Evolutionary conservation across 2,329 filamentous ascomycete genomes (phyloP).

Genomic region (Penicillium sp.): DNA sequence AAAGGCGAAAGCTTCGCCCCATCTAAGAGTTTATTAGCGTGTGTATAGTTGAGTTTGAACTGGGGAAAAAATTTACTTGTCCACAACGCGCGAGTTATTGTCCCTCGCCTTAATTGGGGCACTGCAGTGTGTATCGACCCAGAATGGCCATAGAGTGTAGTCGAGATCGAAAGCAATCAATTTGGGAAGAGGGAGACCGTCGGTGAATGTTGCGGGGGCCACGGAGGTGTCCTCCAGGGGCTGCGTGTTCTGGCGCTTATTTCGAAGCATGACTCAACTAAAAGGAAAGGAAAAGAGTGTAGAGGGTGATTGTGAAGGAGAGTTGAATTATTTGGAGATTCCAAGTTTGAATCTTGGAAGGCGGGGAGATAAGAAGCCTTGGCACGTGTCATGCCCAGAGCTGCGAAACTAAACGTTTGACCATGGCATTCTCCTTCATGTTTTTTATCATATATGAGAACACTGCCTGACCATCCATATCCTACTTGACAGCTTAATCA

Average conservation of each 20-base stretch:
- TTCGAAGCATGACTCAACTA: conserved; percentile 29
- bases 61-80: conserved; percentile 35
- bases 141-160: conserved; percentile 99
- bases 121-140: conserved; percentile 89
- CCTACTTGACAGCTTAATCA: too few species aligned
- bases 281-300: neutral
- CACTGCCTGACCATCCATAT: too few species aligned
- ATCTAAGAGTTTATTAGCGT: conserved; percentile 30
- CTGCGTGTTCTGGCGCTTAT: conserved; percentile 35
- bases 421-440: too few species aligned
- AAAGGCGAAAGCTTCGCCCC: conserved; percentile 67
- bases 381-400: neutral
- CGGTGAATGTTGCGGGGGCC: conserved; percentile 57
- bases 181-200: conserved; percentile 70
- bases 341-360: neutral
- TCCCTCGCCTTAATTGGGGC: conserved; percentile 67
- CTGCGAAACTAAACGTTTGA: too few species aligned
- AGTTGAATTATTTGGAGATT: neutral
- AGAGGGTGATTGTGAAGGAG: neutral
- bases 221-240: conserved; percentile 37
- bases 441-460: too few species aligned
- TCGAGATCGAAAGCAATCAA: conserved; percentile 93
- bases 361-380: neutral
- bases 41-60: neutral
- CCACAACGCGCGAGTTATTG: conserved; percentile 45